Conservation (phyloP, 805 yeast genomes). For the Hanseniaspora hatyaiensis region DNA sequence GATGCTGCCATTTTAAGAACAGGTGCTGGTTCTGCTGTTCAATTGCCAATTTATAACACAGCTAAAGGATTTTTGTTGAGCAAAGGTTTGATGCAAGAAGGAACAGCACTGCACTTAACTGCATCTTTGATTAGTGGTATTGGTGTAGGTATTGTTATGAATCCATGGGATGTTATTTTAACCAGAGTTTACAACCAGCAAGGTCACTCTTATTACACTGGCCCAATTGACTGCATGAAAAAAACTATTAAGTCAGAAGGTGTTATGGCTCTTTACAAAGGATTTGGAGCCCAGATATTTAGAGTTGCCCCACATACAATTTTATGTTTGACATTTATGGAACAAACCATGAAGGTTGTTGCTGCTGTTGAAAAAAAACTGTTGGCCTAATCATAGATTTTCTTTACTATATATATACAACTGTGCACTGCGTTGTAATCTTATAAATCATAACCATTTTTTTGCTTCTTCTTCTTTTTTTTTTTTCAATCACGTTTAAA, state of each 20-base stretch:
- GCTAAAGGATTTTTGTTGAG: conserved; percentile 53
- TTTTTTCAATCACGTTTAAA: too few relatives aligned
- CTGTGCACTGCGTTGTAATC: too few relatives aligned
- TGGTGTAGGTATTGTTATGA: conserved; percentile 91
- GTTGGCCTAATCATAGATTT: too few relatives aligned
- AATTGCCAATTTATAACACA: conserved; percentile 77
- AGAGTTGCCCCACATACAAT: conserved; percentile 94
- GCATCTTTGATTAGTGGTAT: conserved; percentile 73
- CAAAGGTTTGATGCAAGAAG: conserved; percentile 44
- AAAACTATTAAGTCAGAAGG: conserved; percentile 82
- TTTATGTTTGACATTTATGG: conserved; percentile 84
- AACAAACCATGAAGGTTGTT: conserved; percentile 68
- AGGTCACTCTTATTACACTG: conserved; percentile 63
- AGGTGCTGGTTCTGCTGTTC: conserved; percentile 91
- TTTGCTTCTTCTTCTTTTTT: not conserved
- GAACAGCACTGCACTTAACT: conserved; percentile 57
- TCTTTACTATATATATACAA: too few relatives aligned
- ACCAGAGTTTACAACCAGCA: conserved; percentile 93
- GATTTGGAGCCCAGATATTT: conserved; percentile 83
- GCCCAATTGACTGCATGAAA: conserved; percentile 77
- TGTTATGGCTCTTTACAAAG: conserved; percentile 77
- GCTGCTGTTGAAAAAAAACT: conserved; percentile 29
- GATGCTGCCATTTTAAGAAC: conserved; percentile 92
- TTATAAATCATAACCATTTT: not conserved
- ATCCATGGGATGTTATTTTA: conserved; percentile 91